These are phyloP conservation scores for Chlorella sp. DNA, from an alignment of 139 green algal genomes.

Conservation along the genomic window DNA sequence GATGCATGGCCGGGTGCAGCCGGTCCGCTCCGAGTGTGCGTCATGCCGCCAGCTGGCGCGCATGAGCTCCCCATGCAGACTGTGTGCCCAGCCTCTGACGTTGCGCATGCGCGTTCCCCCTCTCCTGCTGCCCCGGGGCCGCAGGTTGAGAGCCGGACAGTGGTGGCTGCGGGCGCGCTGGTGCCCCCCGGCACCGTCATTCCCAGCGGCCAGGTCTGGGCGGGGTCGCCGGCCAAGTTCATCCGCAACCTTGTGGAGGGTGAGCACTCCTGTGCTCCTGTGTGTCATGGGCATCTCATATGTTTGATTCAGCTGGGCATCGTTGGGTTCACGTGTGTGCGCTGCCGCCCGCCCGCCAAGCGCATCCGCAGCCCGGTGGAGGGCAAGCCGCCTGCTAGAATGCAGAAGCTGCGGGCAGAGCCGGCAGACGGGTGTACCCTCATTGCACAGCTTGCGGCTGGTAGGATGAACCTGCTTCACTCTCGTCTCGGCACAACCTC, in stretches of 20 bases:
- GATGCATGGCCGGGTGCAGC: neutral
- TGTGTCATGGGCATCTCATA: neutral
- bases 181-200: conserved; percentile 79
- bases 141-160: conserved; percentile 74
- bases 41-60: no score
- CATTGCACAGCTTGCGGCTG: no score
- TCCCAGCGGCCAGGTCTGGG: conserved; percentile 91
- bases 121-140: no score
- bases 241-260: conserved; percentile 79
- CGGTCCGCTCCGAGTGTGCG: no score
- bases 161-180: conserved; percentile 86
- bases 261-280: conserved; percentile 38
- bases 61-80: no score
- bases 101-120: neutral
- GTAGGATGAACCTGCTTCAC: no score
- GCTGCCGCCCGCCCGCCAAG: no score
- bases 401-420: no score
- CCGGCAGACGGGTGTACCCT: no score
- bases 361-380: no score
- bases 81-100: neutral
- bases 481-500: neutral
- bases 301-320: neutral
- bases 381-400: no score
- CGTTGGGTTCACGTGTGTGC: no score
- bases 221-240: conserved; percentile 86